Evolutionary conservation across 2,329 filamentous ascomycete species (phyloP).

Genomic region (Pseudogymnoascus sp.): DNA sequence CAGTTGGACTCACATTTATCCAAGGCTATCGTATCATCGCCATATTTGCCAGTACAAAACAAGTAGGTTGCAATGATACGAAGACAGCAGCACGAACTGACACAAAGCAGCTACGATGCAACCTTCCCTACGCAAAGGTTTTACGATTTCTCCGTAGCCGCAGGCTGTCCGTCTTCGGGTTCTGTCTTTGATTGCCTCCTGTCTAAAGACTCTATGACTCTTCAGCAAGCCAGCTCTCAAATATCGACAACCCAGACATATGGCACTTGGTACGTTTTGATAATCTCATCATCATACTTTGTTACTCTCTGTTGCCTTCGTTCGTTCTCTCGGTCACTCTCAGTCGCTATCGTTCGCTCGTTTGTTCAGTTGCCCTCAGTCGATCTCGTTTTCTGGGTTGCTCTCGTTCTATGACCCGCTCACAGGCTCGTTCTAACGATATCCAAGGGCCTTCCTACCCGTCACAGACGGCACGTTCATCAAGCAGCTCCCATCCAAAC

Average conservation of each 20-base stretch:
- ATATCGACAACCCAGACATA: slow-evolving; percentile 13
- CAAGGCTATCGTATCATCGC: background rate
- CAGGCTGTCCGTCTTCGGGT: slow-evolving; percentile 28
- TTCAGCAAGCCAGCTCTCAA: slow-evolving; percentile 18
- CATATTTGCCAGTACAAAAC: background rate
- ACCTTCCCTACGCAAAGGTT: slow-evolving; percentile 38
- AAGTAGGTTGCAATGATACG: background rate
- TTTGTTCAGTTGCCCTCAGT: background rate
- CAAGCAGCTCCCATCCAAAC: slow-evolving; percentile 24
- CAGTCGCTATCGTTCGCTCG: background rate
- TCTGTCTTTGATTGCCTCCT: slow-evolving; percentile 23
- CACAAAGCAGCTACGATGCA: slow-evolving; percentile 46
- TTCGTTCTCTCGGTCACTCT: background rate
- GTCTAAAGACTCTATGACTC: slow-evolving; percentile 24
- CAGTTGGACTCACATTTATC: background rate
- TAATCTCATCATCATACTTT: background rate
- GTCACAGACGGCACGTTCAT: slow-evolving; percentile 32
- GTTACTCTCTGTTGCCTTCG: background rate
- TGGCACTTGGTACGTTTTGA: background rate
- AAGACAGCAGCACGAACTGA: slow-evolving; percentile 33
- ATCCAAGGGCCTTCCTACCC: slow-evolving; percentile 29
- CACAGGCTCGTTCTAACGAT: background rate
- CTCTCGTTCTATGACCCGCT: background rate
- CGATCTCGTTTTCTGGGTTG: background rate
- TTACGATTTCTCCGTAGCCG: slow-evolving; percentile 35